Evolutionary conservation across 139 green algal species (phyloP), one percentile per base, ranked within the genome.

Genomic region (Chlamydomonas eustigma): DNA sequence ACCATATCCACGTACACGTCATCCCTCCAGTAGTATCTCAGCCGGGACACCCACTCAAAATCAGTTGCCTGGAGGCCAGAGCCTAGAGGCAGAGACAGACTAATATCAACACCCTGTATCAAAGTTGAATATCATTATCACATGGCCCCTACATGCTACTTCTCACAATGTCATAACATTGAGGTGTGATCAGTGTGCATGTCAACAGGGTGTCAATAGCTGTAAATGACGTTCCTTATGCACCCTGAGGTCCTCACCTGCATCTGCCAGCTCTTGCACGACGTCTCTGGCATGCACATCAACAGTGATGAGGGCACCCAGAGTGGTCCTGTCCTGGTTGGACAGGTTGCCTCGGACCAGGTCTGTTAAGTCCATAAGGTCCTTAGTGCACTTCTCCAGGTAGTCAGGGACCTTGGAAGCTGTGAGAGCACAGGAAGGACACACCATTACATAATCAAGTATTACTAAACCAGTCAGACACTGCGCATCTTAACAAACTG

Each of bases 291-390:
- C 88, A 64, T 94, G 89, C 70, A 94, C 89, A 69, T 94, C 89
- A 84, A 93, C 91, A n/a, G 91, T 85, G 39, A 95, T 88, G 80
- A 95, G 84, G 1, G 88, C 89, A 44, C 83, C 88, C 63, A 94
- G 80, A 28, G 89, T 94, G 65, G 84, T 81, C 25, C 89, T 80
- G 77, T 94, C 81, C 58, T 92, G 80, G 74, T 83, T 87, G 39
- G 84, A 91, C 8, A 94, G 88, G 80, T 92, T 80, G n/a, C 90
- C 90, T 1, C 90, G 76, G 39, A 94, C 83, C 50, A 87, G 51
- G 50, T 90, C 80, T 65, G 85, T 80, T 2, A 84, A 77, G 2
- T 73, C 35, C 38, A 84, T 71, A 51, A 88, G 75, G 64, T 88
- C 80, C 0, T 36, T 52, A 0, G 83, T 88, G 77, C 83, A 88